phyloP scores from a whole-genome alignment of 2,329 filamentous ascomycete species.

The Kalaharituber pfeilii region DNA sequence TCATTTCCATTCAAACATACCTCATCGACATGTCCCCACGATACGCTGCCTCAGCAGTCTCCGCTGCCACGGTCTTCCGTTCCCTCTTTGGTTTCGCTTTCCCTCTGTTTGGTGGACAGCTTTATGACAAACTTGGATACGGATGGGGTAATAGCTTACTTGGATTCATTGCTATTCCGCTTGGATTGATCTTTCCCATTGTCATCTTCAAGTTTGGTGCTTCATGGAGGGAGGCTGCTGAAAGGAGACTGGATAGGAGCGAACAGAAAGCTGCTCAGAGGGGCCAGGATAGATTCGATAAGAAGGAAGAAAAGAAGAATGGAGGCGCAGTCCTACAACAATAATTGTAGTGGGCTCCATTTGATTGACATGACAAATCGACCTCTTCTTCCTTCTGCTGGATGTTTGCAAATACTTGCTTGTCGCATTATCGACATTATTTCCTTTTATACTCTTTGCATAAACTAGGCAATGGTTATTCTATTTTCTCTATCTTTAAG shows the following conservation, averaged over 20 bases:
- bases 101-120: conserved; percentile 40
- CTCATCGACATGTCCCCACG: conserved; percentile 39
- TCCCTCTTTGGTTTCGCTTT: conserved; percentile 41
- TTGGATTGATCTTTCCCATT: conserved; percentile 36
- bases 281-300: background rate
- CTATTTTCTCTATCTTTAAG: background rate
- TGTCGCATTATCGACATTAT: background rate
- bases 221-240: conserved; percentile 12
- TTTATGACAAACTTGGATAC: conserved; percentile 32
- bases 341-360: background rate
- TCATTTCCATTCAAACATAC: conserved; percentile 44
- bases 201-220: conserved; percentile 25
- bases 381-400: background rate
- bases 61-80: conserved; percentile 38
- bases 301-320: background rate
- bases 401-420: background rate
- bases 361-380: background rate
- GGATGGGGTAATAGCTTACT: conserved; percentile 36
- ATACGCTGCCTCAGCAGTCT: conserved; percentile 35
- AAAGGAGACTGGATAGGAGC: conserved; percentile 14
- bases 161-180: conserved; percentile 35
- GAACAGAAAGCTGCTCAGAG: background rate
- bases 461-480: background rate
- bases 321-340: background rate
- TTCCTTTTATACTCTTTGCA: background rate